Base-by-base conservation (phyloP, 2,329 filamentous ascomycete genomes). In the Arthrobotrys pseudoclavata region DNA sequence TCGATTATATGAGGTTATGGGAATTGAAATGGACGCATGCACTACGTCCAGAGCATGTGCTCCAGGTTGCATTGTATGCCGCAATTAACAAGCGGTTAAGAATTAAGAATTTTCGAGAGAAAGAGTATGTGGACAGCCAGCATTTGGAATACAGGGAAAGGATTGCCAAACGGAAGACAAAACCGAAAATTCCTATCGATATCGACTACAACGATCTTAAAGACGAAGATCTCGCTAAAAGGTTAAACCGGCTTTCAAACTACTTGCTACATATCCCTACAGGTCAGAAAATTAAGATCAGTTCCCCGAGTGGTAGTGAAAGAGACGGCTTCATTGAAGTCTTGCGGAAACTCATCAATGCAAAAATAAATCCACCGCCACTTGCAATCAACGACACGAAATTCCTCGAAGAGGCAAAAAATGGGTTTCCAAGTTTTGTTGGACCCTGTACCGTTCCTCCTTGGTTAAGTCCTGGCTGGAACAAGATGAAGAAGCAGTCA, bases 1-100 rank as follows among this genome's bases (percentile, higher is more conserved):
- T 77, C 53, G 74, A 77, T 26, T 77, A 50, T 42, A 37, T 67
- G 12, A 68, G 15, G 29, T 13, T 71, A n/a, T 77, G 74, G 74
- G 74, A 77, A 22, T 24, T 77, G 45, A 77, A 77, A 57, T 77
- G 67, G 74, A 77, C 74, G 7, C 40, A 67, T 6, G 40, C 74
- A 34, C 42, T 77, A 15, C 47, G 74, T 15, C 74, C 74, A 1
- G 74, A 77, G 34, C 74, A 77, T 62, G 61, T 77, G 13, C 61
- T 77, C 6, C 74, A 77, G 20, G 34, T 42, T 5, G 74, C 74
- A 42, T 40, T 77, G 13, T 77, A 77, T 48, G 74, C 52, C 1
- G 67, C 67, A 20, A 63, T 77, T 10, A 68, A 26, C 15, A 77
- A 71, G 26, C 26, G 74, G 4, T 62, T 55, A 18, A 67, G 18